These are phyloP conservation scores for Vickermania spadyakhi DNA, from an alignment of 208 protist genomes.

Conservation along the genomic window DNA sequence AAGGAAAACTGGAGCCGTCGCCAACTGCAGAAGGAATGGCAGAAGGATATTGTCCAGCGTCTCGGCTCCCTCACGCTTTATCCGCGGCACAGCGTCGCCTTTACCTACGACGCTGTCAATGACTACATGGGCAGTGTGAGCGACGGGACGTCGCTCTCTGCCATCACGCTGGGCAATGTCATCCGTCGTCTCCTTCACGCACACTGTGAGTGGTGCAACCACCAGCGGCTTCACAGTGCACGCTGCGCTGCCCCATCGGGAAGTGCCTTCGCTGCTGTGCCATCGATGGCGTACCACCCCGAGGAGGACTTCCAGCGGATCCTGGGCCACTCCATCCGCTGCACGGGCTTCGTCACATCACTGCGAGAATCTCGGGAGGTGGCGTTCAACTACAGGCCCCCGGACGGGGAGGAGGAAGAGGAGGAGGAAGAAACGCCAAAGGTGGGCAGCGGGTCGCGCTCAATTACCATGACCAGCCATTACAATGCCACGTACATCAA, in stretches of 20 bases:
- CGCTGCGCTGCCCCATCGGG: neutral
- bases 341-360: conserved; percentile 11
- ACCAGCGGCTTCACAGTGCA: neutral
- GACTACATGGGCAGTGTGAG: neutral
- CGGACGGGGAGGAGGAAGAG: neutral
- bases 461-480: conserved; percentile 10
- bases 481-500: conserved; percentile 37
- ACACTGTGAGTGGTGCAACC: conserved; percentile 2
- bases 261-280: too few species aligned
- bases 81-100: conserved; percentile 20
- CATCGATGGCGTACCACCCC: neutral
- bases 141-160: neutral
- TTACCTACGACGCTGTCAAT: conserved; percentile 3
- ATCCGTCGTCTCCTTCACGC: neutral
- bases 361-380: conserved; percentile 16
- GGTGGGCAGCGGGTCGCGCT: conserved; percentile 11
- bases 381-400: conserved; percentile 10
- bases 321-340: conserved; percentile 7
- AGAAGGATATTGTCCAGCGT: conserved; percentile 9
- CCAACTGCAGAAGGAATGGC: conserved; percentile 15
- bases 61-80: conserved; percentile 19
- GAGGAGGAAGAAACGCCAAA: neutral
- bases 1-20: neutral
- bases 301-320: neutral
- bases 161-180: neutral